Evolutionary conservation across 1,284 basidiomycete genomes (phyloP).

Genomic region (Trichosporon sp.): DNA sequence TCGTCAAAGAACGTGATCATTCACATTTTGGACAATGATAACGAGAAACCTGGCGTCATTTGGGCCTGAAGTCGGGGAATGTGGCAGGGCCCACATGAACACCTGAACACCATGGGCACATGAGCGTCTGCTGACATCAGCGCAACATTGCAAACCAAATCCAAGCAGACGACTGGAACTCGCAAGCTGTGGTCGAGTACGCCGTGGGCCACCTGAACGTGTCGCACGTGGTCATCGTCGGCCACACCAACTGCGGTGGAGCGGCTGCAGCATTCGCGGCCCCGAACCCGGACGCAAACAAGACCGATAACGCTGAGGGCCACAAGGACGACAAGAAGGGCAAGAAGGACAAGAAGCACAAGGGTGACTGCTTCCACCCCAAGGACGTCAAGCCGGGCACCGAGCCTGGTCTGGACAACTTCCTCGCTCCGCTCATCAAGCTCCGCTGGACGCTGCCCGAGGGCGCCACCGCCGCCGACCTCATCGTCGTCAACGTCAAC

Average conservation of each 20-base stretch:
- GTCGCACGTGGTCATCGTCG: constrained; percentile 79
- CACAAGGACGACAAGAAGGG: constrained; percentile 23
- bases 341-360: not conserved
- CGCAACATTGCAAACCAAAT: constrained; percentile 61
- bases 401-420: constrained; percentile 64
- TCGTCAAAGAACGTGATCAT: no score
- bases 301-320: not conserved
- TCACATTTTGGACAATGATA: no score
- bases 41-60: no score
- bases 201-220: constrained; percentile 78
- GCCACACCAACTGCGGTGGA: constrained; percentile 80
- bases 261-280: constrained; percentile 64
- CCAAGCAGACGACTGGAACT: constrained; percentile 74
- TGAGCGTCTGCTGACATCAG: constrained; percentile 4
- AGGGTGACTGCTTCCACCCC: constrained; percentile 42
- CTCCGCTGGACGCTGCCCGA: constrained; percentile 63
- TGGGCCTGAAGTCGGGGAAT: no score
- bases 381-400: constrained; percentile 64
- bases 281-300: constrained; percentile 31
- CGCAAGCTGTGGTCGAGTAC: constrained; percentile 76
- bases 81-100: not conserved
- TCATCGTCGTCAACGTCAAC: constrained; percentile 78
- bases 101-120: no score
- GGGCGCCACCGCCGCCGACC: constrained; percentile 59
- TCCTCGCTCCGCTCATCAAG: constrained; percentile 71